phyloP scores from a whole-genome alignment of 139 green algal genomes.

The Coelastrella sp. region DNA sequence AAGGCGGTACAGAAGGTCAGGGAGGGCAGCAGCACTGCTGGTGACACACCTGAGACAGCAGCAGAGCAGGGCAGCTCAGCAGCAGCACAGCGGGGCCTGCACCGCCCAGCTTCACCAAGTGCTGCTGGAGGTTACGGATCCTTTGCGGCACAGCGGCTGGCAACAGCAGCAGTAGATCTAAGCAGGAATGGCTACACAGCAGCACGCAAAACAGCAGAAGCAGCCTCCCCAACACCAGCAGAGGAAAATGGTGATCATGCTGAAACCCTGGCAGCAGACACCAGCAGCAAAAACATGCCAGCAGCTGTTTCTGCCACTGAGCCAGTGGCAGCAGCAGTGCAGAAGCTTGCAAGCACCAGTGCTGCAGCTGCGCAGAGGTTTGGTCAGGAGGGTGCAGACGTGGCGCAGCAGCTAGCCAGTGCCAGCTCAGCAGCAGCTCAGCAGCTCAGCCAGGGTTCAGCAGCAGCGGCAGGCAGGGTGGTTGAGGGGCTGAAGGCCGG shows the following conservation, averaged over 20 bases:
- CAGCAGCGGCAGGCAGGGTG: neutral
- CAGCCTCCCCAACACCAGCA: neutral
- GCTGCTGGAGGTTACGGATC: neutral
- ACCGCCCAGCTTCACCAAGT: neutral
- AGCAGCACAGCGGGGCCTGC: neutral
- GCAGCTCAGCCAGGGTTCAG: neutral
- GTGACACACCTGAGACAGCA: neutral
- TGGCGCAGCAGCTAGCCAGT: neutral
- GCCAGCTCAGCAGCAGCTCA: neutral
- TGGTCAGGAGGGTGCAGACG: neutral
- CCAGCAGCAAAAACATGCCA: neutral
- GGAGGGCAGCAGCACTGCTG: neutral
- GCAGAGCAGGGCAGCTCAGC: neutral
- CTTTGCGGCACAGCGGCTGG: neutral
- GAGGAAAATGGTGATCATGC: neutral
- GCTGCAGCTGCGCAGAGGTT: neutral
- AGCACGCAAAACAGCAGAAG: neutral
- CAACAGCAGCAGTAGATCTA: neutral
- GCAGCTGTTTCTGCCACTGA: too few species aligned
- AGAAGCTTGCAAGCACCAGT: neutral
- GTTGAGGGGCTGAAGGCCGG: neutral
- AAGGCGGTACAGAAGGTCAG: neutral
- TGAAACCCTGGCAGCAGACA: neutral
- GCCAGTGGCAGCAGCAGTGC: neutral
- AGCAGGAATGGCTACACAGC: neutral